These are phyloP conservation scores for Aspergillus biplanus DNA, from an alignment of 495 filamentous ascomycete species.

Conservation along the genomic window DNA sequence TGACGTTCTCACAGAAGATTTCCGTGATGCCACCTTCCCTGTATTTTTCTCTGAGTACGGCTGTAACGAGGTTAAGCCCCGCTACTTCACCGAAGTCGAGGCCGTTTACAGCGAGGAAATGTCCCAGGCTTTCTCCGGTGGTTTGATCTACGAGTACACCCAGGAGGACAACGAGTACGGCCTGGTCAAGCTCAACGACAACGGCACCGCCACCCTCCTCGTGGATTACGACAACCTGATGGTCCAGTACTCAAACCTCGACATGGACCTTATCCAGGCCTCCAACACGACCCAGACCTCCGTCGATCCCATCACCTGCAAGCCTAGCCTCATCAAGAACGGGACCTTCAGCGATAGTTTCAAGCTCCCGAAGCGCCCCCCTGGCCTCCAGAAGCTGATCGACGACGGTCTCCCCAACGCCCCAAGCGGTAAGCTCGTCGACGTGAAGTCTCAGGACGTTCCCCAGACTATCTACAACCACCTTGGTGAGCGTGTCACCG, in stretches of 20 bases:
- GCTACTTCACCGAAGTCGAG: slow-evolving; percentile 80
- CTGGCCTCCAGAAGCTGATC: slow-evolving; percentile 55
- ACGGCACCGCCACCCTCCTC: slow-evolving; percentile 65
- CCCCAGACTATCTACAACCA: slow-evolving; percentile 57
- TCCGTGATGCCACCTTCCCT: slow-evolving; percentile 73
- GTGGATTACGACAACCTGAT: slow-evolving; percentile 77
- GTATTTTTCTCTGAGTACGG: slow-evolving; percentile 98
- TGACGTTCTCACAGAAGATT: slow-evolving; percentile 69
- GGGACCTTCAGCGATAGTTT: slow-evolving; percentile 73
- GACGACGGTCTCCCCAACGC: slow-evolving; percentile 55
- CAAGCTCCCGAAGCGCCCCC: slow-evolving; percentile 64
- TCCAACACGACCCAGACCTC: slow-evolving; percentile 57
- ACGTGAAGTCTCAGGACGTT: slow-evolving; percentile 56
- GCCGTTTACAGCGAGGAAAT: slow-evolving; percentile 82
- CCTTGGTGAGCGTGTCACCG: slow-evolving; percentile 55
- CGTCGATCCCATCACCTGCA: slow-evolving; percentile 61
- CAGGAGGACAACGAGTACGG: slow-evolving; percentile 82
- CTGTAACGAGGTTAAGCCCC: slow-evolving; percentile 81
- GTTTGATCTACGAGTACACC: slow-evolving; percentile 86
- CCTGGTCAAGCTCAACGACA: slow-evolving; percentile 69
- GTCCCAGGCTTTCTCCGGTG: slow-evolving; percentile 78
- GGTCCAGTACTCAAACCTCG: slow-evolving; percentile 71
- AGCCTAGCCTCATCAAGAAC: slow-evolving; percentile 60
- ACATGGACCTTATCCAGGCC: slow-evolving; percentile 65
- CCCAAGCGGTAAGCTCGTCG: slow-evolving; percentile 59